These are phyloP conservation scores for Colletotrichum kahawae DNA, from an alignment of 2,329 filamentous ascomycete genomes.

Conservation along the genomic window DNA sequence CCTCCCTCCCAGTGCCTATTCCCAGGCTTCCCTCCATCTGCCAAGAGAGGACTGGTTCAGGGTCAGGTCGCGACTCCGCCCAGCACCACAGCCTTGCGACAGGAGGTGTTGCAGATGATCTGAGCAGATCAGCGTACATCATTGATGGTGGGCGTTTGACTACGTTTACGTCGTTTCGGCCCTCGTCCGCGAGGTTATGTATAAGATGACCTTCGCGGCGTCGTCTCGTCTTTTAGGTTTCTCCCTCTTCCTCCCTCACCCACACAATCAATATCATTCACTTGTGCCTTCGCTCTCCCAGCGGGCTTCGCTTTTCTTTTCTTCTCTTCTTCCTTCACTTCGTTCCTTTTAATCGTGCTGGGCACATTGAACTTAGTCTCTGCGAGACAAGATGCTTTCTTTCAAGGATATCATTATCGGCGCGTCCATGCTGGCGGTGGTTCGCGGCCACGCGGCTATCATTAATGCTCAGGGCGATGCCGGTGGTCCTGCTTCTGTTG, in stretches of 20 bases:
- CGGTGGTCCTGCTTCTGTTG: slow-evolving; percentile 51
- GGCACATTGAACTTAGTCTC: slow-evolving; percentile 23
- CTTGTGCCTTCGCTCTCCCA: slow-evolving; percentile 16
- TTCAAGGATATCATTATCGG: slow-evolving; percentile 36
- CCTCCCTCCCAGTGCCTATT: neutral
- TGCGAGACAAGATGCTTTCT: slow-evolving; percentile 39
- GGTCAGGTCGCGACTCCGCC: slow-evolving; percentile 13
- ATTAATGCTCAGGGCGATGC: slow-evolving; percentile 49
- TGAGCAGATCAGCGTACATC: slow-evolving; percentile 19
- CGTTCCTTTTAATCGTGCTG: slow-evolving; percentile 29
- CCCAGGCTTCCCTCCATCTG: neutral
- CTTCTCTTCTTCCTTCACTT: slow-evolving; percentile 30
- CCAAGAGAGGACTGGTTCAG: slow-evolving; percentile 14
- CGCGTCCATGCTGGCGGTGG: slow-evolving; percentile 38
- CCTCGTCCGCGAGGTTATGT: slow-evolving; percentile 8
- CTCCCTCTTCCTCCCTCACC: neutral
- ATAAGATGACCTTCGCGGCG: slow-evolving; percentile 11
- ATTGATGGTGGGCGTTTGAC: slow-evolving; percentile 4
- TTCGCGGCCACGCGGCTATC: slow-evolving; percentile 51
- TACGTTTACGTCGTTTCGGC: slow-evolving; percentile 14
- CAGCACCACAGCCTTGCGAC: slow-evolving; percentile 23
- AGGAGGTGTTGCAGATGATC: slow-evolving; percentile 24
- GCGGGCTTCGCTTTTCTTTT: slow-evolving; percentile 24
- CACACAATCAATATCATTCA: neutral
- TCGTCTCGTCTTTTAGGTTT: slow-evolving; percentile 16